Evolutionary conservation across 2,329 filamentous ascomycete genomes (phyloP), one percentile per base, ranked within the genome.

Genomic region (Colletotrichum lindemuthianum): DNA sequence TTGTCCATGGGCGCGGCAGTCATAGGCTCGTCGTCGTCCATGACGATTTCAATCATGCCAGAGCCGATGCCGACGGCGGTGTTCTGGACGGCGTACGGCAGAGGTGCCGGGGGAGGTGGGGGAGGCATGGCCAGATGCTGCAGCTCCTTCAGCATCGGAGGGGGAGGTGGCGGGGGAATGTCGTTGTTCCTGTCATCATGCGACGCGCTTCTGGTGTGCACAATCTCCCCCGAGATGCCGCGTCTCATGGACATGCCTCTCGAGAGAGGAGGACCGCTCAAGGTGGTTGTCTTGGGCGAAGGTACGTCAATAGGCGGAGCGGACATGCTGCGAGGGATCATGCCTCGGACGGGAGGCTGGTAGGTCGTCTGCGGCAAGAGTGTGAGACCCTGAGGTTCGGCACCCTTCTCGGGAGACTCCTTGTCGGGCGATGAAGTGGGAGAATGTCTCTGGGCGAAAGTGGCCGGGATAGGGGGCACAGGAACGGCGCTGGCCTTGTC

Each of bases 41-140:
- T 88, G 53, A 90, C 86, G 66, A 90, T 88, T 72, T 90, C 87
- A 68, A 90, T 89, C 71, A 87, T 84, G 5, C 84, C 86, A 0
- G 85, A 83, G 8, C 80, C 81, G 13, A 81, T 69, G 2, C 80
- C 80, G 66, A 82, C 79, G 49, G 82, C 72, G 8, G 77, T 76
- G 2, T 78, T 74, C 36, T 75, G 77, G 47, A 77, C 72, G 49
- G 77, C 70, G 55, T 81, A 77, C 1, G 84, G 84, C 4, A 88
- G 74, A 1, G 87, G 87, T 1, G 86, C 83, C 0, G 87, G 87
- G 1, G 88, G 88, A 0, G 88, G 88, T 0, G 88, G 87, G 1
- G 87, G 87, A 1, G 87, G 87, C 32, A 77, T 79, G 24, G 86
- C 86, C 33, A 90, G 75, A 72, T 90, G 88, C 68, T 87, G 85